Evolutionary conservation across 2,329 filamentous ascomycete genomes (phyloP), one percentile per base, ranked within the genome.

Genomic region (Arthroderma sp.): DNA sequence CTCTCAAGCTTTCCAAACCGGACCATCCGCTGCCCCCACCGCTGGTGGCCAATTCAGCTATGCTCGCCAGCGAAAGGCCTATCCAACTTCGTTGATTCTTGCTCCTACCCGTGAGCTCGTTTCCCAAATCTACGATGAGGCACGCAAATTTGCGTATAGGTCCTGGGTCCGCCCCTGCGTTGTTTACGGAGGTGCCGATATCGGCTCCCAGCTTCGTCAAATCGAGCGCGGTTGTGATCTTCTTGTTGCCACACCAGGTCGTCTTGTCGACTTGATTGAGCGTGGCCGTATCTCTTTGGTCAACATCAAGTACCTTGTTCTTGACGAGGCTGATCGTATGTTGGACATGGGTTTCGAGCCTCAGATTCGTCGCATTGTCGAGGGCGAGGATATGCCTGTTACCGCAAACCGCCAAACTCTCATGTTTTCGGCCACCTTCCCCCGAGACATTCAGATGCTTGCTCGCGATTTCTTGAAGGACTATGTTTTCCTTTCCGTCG

Each of bases 311-410:
- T 98, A 98, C 66, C 78, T 98, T 51, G 86, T 98, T 58, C 85
- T 98, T 45, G 91, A 98, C 58, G 91, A 98, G 78, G 91, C 91
- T 67, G 91, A 98, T 74, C 91, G 91, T 66, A 98, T 98, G 91
- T 77, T 98, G 76, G 91, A 98, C 77, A 98, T 98, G 91, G 91
- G 91, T 91, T 98, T 98, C 76, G 91, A 98, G 75, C 91, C 91
- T 60, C 91, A 98, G 72, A 98, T 98, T 63, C 88, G 91, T 61
- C 85, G 89, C 59, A 96, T 98, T 60, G 91, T 98, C 38, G 89
- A 96, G 70, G 87, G 87, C 49, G 91, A 96, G 71, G 91, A 98
- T 59, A 98, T 98, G 91, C 91, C 91, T 47, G 67, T 69, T 43
- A 85, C 89, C 49, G 71, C 80, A 54, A 72, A 76, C 57, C 88